These are phyloP conservation scores for Colletotrichum magnum DNA, from an alignment of 2,329 filamentous ascomycete genomes.

Conservation along the genomic window DNA sequence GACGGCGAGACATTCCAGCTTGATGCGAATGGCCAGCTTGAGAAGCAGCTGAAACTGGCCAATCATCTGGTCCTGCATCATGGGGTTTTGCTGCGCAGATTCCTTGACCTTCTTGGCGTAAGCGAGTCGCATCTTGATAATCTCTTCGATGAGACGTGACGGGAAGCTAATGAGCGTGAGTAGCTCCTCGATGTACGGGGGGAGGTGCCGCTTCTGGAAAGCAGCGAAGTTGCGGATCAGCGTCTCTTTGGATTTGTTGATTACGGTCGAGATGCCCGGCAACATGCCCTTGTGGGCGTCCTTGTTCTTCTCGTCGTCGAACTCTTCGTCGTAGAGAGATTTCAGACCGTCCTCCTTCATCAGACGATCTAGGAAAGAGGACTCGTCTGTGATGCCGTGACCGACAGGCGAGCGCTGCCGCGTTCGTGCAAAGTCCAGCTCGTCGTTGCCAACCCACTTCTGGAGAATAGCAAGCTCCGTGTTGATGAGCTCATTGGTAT, in stretches of 20 bases:
- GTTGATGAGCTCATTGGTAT: slow-evolving; percentile 96
- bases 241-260: slow-evolving; percentile 93
- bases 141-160: slow-evolving; percentile 94
- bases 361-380: slow-evolving; percentile 93
- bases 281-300: slow-evolving; percentile 80
- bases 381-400: slow-evolving; percentile 86
- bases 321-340: slow-evolving; percentile 83
- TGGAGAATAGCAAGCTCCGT: slow-evolving; percentile 92
- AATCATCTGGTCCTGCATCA: slow-evolving; percentile 99
- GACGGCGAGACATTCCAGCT: slow-evolving; percentile 87
- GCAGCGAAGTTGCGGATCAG: slow-evolving; percentile 87
- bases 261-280: slow-evolving; percentile 84
- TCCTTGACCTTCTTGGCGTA: slow-evolving; percentile 98
- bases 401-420: slow-evolving; percentile 77
- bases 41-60: slow-evolving; percentile 94
- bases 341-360: slow-evolving; percentile 96
- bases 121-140: slow-evolving; percentile 90
- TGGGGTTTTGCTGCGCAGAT: slow-evolving; percentile 88
- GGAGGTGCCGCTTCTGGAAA: slow-evolving; percentile 90
- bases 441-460: slow-evolving; percentile 96
- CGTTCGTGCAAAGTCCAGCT: slow-evolving; percentile 88
- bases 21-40: slow-evolving; percentile 92
- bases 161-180: slow-evolving; percentile 98
- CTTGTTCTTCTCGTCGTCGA: slow-evolving; percentile 50
- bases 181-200: slow-evolving; percentile 96